Conservation (phyloP, 352 stramenopile species). For the Pythium insidiosum region DNA sequence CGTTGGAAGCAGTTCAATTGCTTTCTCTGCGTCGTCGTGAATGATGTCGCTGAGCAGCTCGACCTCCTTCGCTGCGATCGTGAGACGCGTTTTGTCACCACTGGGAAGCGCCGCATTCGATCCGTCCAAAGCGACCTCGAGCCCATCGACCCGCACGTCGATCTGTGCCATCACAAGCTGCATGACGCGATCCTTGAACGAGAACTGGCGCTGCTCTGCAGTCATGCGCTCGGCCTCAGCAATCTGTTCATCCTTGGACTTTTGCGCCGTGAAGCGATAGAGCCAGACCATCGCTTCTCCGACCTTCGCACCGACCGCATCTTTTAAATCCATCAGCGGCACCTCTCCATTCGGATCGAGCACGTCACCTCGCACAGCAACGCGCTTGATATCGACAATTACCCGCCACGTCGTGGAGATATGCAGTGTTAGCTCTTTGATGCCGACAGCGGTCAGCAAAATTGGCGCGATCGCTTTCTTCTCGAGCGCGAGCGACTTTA, state of each 20-base stretch:
- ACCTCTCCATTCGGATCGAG: slow-evolving; percentile 14
- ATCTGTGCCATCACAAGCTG: slow-evolving; percentile 21
- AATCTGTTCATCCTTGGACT: slow-evolving; percentile 13
- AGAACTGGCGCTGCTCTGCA: slow-evolving; percentile 8
- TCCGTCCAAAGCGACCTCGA: slow-evolving; percentile 11
- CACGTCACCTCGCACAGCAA: slow-evolving; percentile 11
- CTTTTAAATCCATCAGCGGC: slow-evolving; percentile 10
- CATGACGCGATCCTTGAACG: slow-evolving; percentile 21
- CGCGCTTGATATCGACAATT: slow-evolving; percentile 16
- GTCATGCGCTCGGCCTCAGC: slow-evolving; percentile 6
- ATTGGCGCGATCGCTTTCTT: slow-evolving; percentile 15
- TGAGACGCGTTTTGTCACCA: slow-evolving; percentile 7
- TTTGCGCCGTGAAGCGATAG: slow-evolving; percentile 12
- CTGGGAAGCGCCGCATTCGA: background rate
- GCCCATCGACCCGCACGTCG: slow-evolving; percentile 13
- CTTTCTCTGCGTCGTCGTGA: slow-evolving; percentile 16
- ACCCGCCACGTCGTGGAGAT: slow-evolving; percentile 15
- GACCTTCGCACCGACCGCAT: slow-evolving; percentile 15
- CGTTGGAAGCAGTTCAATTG: slow-evolving; percentile 11
- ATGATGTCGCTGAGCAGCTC: slow-evolving; percentile 12
- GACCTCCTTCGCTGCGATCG: slow-evolving; percentile 8
- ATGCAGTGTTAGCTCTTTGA: slow-evolving; percentile 17
- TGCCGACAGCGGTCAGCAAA: slow-evolving; percentile 5
- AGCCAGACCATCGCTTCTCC: slow-evolving; percentile 12
- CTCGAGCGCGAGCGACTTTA: slow-evolving; percentile 16